Evolutionary conservation across 768 basidiomycete genomes (phyloP), one percentile per base, ranked within the genome.

Genomic region (Termitomyces titanicus): DNA sequence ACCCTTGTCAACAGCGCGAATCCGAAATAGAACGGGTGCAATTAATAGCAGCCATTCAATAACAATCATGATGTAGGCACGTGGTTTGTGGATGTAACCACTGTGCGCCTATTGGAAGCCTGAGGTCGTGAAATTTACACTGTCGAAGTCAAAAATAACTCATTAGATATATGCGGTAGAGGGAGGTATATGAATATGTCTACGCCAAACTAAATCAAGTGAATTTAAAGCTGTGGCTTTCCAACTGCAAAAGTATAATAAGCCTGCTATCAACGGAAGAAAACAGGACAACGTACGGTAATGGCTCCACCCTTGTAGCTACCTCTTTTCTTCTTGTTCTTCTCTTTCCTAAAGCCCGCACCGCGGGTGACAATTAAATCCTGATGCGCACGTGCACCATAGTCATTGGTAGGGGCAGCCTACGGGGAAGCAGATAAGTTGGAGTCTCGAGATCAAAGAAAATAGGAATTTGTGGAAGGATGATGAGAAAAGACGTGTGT

Each of bases 281-380:
- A 47, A 25, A 47, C 22, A 51, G 11, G 35, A 51, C 11, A 43
- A 56, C 56, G 70, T 82, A 95, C 93, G 46, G 94, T 96, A 57
- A 99, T 99, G 66, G 95, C 92, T 38, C 96, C 96, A 12, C 96
- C 94, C 43, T 83, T 82, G 71, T 98, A 98, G 57, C 88, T 93
- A 3, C 94, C 96, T 63, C 90, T 78, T 75, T 99, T 99, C 76
- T 98, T 98, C 83, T 98, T 99, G 75, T 97, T 98, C 74, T 99
- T 99, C 79, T 97, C 96, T 72, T 98, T 99, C 52, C 94, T 82
- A 78, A 99, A 99, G 2, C 93, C 93, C 46, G 91, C 88, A 3
- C 96, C 96, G 1, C 94, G 83, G 3, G 96, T 98, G 25, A 94
- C 90, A 59, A 96, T 88, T 58, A 99, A 75, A 70, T 98, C 97